Base-by-base conservation (phyloP, 805 yeast species). In the Starmera dryadoides region DNA sequence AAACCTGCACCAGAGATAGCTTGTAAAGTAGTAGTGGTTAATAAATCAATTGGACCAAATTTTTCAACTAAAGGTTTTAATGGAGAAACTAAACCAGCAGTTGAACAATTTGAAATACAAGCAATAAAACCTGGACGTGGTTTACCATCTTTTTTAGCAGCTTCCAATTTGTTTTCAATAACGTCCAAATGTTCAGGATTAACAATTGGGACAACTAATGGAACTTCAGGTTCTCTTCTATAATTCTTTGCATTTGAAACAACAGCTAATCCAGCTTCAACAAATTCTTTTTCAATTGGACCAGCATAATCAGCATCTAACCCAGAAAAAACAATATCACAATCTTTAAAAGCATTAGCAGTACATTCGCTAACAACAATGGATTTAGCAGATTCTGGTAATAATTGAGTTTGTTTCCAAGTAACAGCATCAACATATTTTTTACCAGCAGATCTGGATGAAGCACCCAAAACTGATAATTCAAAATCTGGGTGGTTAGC, bases 1-100 rank as follows among this genome's bases (percentile, higher is more conserved):
- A 86, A 93, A 3, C 98, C 98, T 18, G 95, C 98, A 52, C 98
- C 98, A 4, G 98, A 89, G 48, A 93, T 86, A 30, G 98, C 98
- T 63, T 93, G 98, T 62, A 93, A 64, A 14, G 98, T 93, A 40
- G 97, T 86, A 36, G 95, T 77, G 12, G 95, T 81, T 50, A 91
- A 74, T 19, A 80, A 73, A 42, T 86, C 89, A 43, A 93, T 76
- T 34, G 98, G 97, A 36, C 98, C 98, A 58, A 86, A 91, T 36
- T 69, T 64, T 43, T 88, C 95, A 37, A 82, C 84, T 53, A 93
- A 71, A n/a, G 98, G 98, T 59, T 86, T 87, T 59, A 93, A 71
- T 36, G 98, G 98, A 12, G 96, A 96, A 17, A 93, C 98, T 41
- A 93, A 71, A 32, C 98, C 98, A 4, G 98, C 98, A 29, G 98